These are phyloP conservation scores for Cylindrotheca fusiformis DNA, from an alignment of 108 stramenopile species.

Conservation along the genomic window DNA sequence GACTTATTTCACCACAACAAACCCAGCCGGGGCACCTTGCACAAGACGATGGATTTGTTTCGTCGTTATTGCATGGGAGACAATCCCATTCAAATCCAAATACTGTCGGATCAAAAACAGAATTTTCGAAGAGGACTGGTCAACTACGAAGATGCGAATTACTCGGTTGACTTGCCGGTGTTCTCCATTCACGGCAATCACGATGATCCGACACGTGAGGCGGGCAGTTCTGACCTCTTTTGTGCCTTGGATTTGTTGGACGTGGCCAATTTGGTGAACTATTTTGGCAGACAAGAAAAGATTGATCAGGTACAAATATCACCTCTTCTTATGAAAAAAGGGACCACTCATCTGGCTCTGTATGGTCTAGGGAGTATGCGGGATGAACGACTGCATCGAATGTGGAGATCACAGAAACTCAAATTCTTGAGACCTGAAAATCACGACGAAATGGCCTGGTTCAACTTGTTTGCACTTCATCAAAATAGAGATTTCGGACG, in stretches of 20 bases:
- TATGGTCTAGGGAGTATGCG: slow-evolving; percentile 96
- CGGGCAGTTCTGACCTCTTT: slow-evolving; percentile 59
- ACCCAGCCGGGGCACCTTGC: slow-evolving; percentile 85
- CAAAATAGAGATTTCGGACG: slow-evolving; percentile 95
- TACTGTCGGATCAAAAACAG: slow-evolving; percentile 27
- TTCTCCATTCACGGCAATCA: slow-evolving; percentile 99
- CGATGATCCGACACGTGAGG: slow-evolving; percentile 92
- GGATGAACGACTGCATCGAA: slow-evolving; percentile 95
- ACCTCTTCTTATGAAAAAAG: slow-evolving; percentile 93
- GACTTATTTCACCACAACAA: slow-evolving; percentile 99
- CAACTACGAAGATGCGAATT: slow-evolving; percentile 92
- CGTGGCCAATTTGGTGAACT: slow-evolving; percentile 91
- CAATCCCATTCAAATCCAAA: slow-evolving; percentile 82
- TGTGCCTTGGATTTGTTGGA: slow-evolving; percentile 90
- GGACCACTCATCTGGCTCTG: slow-evolving; percentile 83
- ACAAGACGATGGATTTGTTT: slow-evolving; percentile 90
- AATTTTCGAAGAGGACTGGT: slow-evolving; percentile 44
- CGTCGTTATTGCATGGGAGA: slow-evolving; percentile 90
- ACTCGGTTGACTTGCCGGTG: slow-evolving; percentile 92
- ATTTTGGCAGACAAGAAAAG: slow-evolving; percentile 92
- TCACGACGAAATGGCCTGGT: slow-evolving; percentile 47
- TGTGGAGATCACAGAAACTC: slow-evolving; percentile 91
- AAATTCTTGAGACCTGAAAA: slow-evolving; percentile 67
- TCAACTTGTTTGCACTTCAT: slow-evolving; percentile 95
- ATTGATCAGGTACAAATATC: slow-evolving; percentile 84